Conservation (phyloP, 179 eudicot species). For the Beta lomatogona region DNA sequence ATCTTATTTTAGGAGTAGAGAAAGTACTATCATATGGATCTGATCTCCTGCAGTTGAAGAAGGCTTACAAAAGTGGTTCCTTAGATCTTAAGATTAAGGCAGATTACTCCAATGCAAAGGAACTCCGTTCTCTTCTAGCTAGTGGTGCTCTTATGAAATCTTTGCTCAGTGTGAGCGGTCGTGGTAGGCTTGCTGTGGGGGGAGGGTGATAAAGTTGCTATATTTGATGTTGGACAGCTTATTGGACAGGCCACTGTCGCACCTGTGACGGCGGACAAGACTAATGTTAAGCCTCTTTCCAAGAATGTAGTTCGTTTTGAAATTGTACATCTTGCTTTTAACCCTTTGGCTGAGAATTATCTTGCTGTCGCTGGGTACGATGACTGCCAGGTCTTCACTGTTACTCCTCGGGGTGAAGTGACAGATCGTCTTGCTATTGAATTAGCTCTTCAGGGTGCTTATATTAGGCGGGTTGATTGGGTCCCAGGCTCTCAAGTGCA, state of each 20-base stretch:
- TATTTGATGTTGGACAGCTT: slow-evolving; percentile 98
- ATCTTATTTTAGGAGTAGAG: slow-evolving; percentile 59
- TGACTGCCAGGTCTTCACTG: slow-evolving; percentile 98
- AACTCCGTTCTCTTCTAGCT: slow-evolving; percentile 81
- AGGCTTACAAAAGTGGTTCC: slow-evolving; percentile 98
- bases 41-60: slow-evolving; percentile 90
- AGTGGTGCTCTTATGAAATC: slow-evolving; percentile 96
- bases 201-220: slow-evolving; percentile 98
- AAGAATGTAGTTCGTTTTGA: slow-evolving; percentile 97
- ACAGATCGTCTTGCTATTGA: slow-evolving; percentile 95
- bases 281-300: slow-evolving; percentile 95
- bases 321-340: slow-evolving; percentile 91
- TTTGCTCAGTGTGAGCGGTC: slow-evolving; percentile 80
- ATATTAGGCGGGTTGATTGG: slow-evolving; percentile 95
- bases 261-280: slow-evolving; percentile 97
- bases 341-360: slow-evolving; percentile 87
- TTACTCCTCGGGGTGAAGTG: slow-evolving; percentile 97
- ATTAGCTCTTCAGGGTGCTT: slow-evolving; percentile 98
- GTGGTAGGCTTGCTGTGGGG: slow-evolving; percentile 98
- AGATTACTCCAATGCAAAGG: slow-evolving; percentile 95
- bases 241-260: slow-evolving; percentile 97
- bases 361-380: slow-evolving; percentile 98
- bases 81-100: slow-evolving; percentile 94
- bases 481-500: slow-evolving; percentile 99
- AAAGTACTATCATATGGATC: slow-evolving; percentile 60